Evolutionary conservation across 2,329 filamentous ascomycete species (phyloP), one percentile per base, ranked within the genome.

Genomic region (Alternaria panax): DNA sequence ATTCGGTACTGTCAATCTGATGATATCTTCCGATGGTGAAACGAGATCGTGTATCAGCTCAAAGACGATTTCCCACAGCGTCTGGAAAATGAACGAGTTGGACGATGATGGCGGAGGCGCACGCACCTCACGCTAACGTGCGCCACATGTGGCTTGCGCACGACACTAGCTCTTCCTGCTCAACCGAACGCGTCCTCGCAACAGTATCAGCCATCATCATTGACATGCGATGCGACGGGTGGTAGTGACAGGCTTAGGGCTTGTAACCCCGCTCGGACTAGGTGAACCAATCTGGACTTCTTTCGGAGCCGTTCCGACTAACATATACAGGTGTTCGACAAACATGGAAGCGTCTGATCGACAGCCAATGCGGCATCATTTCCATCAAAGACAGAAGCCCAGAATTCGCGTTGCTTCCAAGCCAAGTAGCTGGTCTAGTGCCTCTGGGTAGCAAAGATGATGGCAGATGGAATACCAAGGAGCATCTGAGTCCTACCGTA

Each of bases 361-460:
- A 91, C 41, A 88, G 92, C 43, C 84, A 93, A 38, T 93, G 90
- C 62, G 95, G 93, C 64, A 88, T 99, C 69, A 85, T 88, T 58
- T 94, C 91, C 68, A 85, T 95, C 52, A 85, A 85, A 57, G 77
- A 86, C 58, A 83, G 87, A 52, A 86, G 88, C 80, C 63, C 83
- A 63, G 77, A 82, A 65, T 97, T 93, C 84, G 83, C 83, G 8
- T 86, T 88, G 42, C 82, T 97, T 41, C 92, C 94, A 12, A 95
- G 92, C 76, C 92, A 89, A 54, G 88, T 98, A 51, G 94, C 93
- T 42, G 95, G 91, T 1, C 75, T 95, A 18, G 91, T 99, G 1
- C 93, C 94, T 1, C 77, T 79, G 22, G 87, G 86, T 0, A 68
- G 64, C 22, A 73, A 69, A 54, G 66, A 74, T 2, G 70, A 82